Evolutionary conservation across 1,139 yeast genomes (phyloP), one percentile per base, ranked within the genome.

Genomic region (Debaryomyces nepalensis): DNA sequence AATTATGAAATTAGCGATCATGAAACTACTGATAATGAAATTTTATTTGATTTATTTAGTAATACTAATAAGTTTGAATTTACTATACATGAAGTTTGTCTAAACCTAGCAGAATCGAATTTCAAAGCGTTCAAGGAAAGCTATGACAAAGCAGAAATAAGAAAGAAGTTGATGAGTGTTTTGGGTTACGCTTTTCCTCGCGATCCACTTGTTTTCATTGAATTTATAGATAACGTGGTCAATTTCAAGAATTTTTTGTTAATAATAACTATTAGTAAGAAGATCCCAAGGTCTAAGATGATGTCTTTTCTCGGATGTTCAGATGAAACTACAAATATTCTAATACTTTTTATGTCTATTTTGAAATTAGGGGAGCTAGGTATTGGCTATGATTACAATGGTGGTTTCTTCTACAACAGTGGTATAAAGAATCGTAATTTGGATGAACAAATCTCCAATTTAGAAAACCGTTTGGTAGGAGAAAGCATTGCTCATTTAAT

Each of bases 221-320:
- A 48, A 4, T 64, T 60, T 42, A 40, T 64, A 22, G 43, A 43
- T 12, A 44, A 48, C n/a, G 54, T 65, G 8, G 57, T 68, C 16
- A 70, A 65, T 43, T 52, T 58, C 44, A 69, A 69, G 48, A 53
- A 53, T 15, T 62, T 64, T 33, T 47, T 68, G 18, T 44, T 66
- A 37, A 51, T 67, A 10, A 46, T 69, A 30, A 58, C 70, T 2
- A 52, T 57, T 26, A 54, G 61, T 1, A 53, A 50, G 32, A 47
- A 53, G 26, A 59, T 67, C 7, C 50, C 67, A 1, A 44, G 62
- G 7, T 23, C 26, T 7, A 59, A 59, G 39, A 26, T 68, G 42
- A 41, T 67, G 2, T 44, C 49, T 12, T 45, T 59, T 19, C 44
- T 69, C 49, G 75, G 73, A 1, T 60, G 61, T 43, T 47, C 46